Evolutionary conservation across 306 rosid genomes (phyloP), one percentile per base, ranked within the genome.

Genomic region (Myrica gale): DNA sequence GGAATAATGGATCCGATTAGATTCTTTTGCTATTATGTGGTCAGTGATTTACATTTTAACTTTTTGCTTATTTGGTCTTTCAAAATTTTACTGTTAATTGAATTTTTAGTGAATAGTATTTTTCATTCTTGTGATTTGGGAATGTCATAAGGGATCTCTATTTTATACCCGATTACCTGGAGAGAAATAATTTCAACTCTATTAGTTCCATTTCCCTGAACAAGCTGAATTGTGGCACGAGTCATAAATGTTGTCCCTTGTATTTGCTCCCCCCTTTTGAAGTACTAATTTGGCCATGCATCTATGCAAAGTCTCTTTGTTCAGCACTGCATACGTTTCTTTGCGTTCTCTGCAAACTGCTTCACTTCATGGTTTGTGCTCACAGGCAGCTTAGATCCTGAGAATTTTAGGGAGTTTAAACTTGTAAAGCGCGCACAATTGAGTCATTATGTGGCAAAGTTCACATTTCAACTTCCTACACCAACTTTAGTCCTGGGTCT

Each of bases 391-490:
- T 84, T 96, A 81, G 85, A 96, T 82, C 91, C 99, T 16, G 89
- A 89, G 66, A 83, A 73, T 26, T 96, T 89, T 88, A 92, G 78
- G 88, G 80, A 85, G 68, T 95, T 90, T 78, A 92, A 92, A 83
- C 97, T 92, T 74, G 89, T 86, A 66, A 89, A 89, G 86, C 92
- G 91, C 21, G n/a, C 72, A 13, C 92, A 90, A 73, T 83, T 96
- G 85, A 92, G 99, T 90, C 98, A 96, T 81, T 92, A 96, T 87
- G 99, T 92, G 69, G 98, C 99, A 10, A 92, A 90, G 84, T 96
- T 96, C 86, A 92, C 65, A 54, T 96, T 96, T 83, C 87, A 42
- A 69, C 98, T 96, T 65, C 96, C 91, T 13, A 83, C 86, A 68
- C 87, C 98, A 69, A 89, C 93, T 75, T 87, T 98, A 69, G 89